A percentile compares a stretch with the other conserved stretches of the same genome.
phyloP scores from a whole-genome alignment of 2,329 filamentous ascomycete species.

The Cladophialophora bantiana region DNA sequence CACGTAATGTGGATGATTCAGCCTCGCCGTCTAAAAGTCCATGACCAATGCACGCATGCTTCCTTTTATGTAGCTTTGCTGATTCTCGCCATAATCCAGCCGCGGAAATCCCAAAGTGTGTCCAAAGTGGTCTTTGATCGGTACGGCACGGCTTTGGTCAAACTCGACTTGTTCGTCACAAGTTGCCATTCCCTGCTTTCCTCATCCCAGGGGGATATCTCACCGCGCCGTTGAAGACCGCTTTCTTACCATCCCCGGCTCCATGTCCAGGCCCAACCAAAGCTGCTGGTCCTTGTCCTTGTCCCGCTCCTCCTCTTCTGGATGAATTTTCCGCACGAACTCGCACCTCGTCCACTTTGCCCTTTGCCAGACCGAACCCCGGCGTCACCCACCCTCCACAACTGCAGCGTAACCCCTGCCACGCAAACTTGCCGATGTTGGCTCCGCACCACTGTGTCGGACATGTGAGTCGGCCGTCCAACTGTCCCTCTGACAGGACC shows the following conservation, averaged over 20 bases:
- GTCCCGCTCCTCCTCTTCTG: neutral
- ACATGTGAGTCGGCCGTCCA: slow-evolving; percentile 85
- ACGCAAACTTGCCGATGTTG: slow-evolving; percentile 90
- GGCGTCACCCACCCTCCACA: slow-evolving; percentile 91
- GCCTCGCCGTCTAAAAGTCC: neutral
- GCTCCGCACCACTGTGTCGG: slow-evolving; percentile 78
- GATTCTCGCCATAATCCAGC: neutral
- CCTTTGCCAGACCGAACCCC: slow-evolving; percentile 83
- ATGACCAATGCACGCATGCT: neutral
- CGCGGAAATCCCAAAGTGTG: neutral
- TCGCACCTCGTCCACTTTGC: slow-evolving; percentile 76
- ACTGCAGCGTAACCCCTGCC: slow-evolving; percentile 93
- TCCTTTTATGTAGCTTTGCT: neutral
- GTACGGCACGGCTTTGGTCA: too few species aligned
- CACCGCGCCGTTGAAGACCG: slow-evolving; percentile 19
- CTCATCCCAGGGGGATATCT: slow-evolving; percentile 40
- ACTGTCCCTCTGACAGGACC: slow-evolving; percentile 73
- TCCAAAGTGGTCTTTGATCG: too few species aligned
- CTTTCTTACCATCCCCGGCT: slow-evolving; percentile 13
- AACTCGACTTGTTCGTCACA: slow-evolving; percentile 17
- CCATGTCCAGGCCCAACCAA: slow-evolving; percentile 1
- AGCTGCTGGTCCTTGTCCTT: neutral
- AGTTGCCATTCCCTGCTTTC: slow-evolving; percentile 30
- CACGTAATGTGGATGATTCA: neutral
- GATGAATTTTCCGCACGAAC: neutral